phyloP scores from a whole-genome alignment of 78 protist species.

The Planoprotostelium fungivorum region DNA sequence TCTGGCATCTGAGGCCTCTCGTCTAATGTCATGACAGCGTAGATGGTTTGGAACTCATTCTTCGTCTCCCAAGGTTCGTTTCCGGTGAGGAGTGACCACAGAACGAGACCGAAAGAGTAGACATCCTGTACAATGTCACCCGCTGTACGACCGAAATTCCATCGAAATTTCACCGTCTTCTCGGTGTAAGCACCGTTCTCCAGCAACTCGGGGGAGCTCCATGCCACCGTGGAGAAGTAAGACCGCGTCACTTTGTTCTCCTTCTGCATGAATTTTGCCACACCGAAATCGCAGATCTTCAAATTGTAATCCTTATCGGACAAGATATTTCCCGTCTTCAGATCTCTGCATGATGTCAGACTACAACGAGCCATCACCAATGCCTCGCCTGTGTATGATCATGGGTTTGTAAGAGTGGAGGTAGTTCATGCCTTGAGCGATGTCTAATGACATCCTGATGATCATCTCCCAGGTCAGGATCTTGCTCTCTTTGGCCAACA shows the following conservation, averaged over 20 bases:
- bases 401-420: conserved; percentile 47
- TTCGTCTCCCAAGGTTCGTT: not conserved
- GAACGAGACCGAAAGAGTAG: not conserved
- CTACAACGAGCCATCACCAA: not conserved
- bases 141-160: too few relatives aligned
- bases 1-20: not conserved
- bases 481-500: not conserved
- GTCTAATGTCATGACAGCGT: not conserved
- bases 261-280: not conserved
- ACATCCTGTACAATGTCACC: not conserved
- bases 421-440: conserved; percentile 61
- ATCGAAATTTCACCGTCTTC: not conserved
- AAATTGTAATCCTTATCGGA: not conserved
- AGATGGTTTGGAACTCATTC: not conserved
- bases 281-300: not conserved
- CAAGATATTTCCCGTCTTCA: not conserved
- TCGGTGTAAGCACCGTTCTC: not conserved
- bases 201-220: not conserved
- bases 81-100: not conserved
- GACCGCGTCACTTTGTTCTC: not conserved
- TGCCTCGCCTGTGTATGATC: conserved; percentile 29
- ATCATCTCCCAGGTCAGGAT: conserved; percentile 10
- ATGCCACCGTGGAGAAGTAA: not conserved
- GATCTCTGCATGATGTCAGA: not conserved
- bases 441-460: conserved; percentile 42